Percentiles rank a stretch among this genome's conserved stretches.
Evolutionary conservation across 2,329 filamentous ascomycete species (phyloP).

Genomic region (Colletotrichum scovillei): DNA sequence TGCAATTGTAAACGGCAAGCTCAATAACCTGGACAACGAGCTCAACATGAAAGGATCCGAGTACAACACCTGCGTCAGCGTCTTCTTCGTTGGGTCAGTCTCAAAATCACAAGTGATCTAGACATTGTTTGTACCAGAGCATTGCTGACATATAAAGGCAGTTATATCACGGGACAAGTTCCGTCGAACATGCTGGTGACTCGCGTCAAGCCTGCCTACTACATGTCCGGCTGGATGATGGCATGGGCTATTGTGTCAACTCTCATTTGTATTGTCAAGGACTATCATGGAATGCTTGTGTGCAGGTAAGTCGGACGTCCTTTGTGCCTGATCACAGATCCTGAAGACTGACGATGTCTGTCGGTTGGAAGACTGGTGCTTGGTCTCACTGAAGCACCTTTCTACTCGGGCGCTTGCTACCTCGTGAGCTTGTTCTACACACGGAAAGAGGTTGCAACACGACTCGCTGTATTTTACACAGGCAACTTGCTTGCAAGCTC

Average conservation of each 20-base stretch:
- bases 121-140: too few species aligned
- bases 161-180: conserved; percentile 20
- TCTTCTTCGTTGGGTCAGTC: conserved; percentile 44
- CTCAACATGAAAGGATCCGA: conserved; percentile 56
- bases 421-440: conserved; percentile 66
- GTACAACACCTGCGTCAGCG: conserved; percentile 47
- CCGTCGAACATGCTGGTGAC: conserved; percentile 25
- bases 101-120: too few species aligned
- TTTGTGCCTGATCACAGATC: conserved; percentile 44
- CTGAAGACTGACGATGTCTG: conserved; percentile 14
- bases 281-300: conserved; percentile 51
- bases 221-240: conserved; percentile 30
- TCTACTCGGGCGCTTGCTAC: conserved; percentile 47
- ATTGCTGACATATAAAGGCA: background rate
- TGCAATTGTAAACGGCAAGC: conserved; percentile 66
- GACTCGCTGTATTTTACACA: conserved; percentile 57
- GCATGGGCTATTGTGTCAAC: conserved; percentile 54
- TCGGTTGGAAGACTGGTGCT: too few species aligned
- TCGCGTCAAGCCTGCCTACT: conserved; percentile 19
- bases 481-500: conserved; percentile 49
- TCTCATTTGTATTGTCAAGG: conserved; percentile 52
- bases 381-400: conserved; percentile 19
- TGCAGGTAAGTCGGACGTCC: conserved; percentile 50
- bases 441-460: conserved; percentile 55
- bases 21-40: conserved; percentile 64